A percentile compares a stretch with the other conserved stretches of the same genome.
phyloP scores from a whole-genome alignment of 805 yeast species.

The Kuraishia cidri region DNA sequence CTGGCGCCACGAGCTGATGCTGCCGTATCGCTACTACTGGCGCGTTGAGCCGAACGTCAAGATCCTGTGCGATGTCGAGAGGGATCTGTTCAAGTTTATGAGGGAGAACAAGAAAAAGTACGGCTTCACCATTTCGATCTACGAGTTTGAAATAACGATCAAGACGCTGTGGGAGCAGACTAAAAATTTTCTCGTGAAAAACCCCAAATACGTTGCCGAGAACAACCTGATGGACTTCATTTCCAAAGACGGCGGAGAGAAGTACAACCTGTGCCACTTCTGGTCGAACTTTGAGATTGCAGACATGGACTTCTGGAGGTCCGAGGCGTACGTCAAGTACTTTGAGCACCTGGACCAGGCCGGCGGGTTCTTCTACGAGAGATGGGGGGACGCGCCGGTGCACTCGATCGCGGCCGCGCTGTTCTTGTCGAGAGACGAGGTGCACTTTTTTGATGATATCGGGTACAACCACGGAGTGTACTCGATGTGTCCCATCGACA shows the following conservation, averaged over 20 bases:
- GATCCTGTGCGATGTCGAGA: constrained; percentile 40
- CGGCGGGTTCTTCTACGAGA: constrained; percentile 79
- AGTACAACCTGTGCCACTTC: constrained; percentile 71
- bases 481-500: constrained; percentile 31
- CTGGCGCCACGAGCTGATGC: constrained; percentile 35
- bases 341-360: constrained; percentile 53
- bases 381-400: constrained; percentile 96
- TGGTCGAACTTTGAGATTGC: constrained; percentile 80
- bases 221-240: constrained; percentile 57
- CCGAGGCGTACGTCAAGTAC: constrained; percentile 44
- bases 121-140: constrained; percentile 41
- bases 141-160: constrained; percentile 37
- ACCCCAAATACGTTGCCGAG: constrained; percentile 24
- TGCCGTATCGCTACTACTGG: constrained; percentile 46
- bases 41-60: constrained; percentile 45
- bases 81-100: constrained; percentile 43
- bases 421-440: constrained; percentile 42
- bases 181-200: constrained; percentile 26
- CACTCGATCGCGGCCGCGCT: constrained; percentile 70
- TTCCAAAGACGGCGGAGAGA: constrained; percentile 51
- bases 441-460: constrained; percentile 66
- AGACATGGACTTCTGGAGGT: constrained; percentile 59
- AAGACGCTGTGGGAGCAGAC: constrained; percentile 40
- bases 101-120: constrained; percentile 34
- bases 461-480: constrained; percentile 61